Evolutionary conservation across 441 rosid species (phyloP).

Genomic region (Melastoma candidum): DNA sequence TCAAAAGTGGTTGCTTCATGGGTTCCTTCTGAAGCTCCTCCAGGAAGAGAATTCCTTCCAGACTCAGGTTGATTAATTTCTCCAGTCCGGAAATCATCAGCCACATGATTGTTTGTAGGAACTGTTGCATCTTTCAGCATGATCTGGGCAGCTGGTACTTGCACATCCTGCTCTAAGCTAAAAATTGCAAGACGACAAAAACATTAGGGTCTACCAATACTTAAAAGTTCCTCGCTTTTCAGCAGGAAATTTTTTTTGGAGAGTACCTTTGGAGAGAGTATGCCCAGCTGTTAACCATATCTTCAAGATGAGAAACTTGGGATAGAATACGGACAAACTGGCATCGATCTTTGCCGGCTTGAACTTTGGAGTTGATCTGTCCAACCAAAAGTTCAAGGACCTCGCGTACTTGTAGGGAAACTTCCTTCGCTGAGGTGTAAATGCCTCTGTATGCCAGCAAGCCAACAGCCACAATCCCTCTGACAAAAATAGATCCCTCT

Average conservation of each 20-base stretch:
- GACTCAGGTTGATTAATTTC: slow-evolving; percentile 21
- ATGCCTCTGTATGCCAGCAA: slow-evolving; percentile 71
- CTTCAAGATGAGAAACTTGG: slow-evolving; percentile 92
- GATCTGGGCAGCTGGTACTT: slow-evolving; percentile 28
- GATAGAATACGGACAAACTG: slow-evolving; percentile 70
- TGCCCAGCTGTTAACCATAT: slow-evolving; percentile 86
- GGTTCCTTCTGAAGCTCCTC: slow-evolving; percentile 26
- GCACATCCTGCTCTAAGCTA: slow-evolving; percentile 63
- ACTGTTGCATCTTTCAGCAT: slow-evolving; percentile 23
- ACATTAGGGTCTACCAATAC: slow-evolving; percentile 9
- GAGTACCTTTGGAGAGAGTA: slow-evolving; percentile 73
- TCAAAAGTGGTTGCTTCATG: slow-evolving; percentile 19
- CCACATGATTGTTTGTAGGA: slow-evolving; percentile 17
- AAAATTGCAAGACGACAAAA: slow-evolving; percentile 18
- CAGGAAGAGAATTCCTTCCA: slow-evolving; percentile 13
- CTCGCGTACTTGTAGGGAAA: slow-evolving; percentile 69
- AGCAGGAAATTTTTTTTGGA: background rate
- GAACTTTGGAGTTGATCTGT: slow-evolving; percentile 61
- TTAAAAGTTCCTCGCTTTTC: background rate
- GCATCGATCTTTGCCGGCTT: slow-evolving; percentile 78
- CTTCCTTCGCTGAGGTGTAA: slow-evolving; percentile 66
- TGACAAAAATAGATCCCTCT: slow-evolving; percentile 55
- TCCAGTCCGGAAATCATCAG: slow-evolving; percentile 24
- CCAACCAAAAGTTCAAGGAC: slow-evolving; percentile 86
- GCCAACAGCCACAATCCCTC: slow-evolving; percentile 89